phyloP scores from a whole-genome alignment of 2,329 filamentous ascomycete genomes.

The Cordyceps tenuipes region DNA sequence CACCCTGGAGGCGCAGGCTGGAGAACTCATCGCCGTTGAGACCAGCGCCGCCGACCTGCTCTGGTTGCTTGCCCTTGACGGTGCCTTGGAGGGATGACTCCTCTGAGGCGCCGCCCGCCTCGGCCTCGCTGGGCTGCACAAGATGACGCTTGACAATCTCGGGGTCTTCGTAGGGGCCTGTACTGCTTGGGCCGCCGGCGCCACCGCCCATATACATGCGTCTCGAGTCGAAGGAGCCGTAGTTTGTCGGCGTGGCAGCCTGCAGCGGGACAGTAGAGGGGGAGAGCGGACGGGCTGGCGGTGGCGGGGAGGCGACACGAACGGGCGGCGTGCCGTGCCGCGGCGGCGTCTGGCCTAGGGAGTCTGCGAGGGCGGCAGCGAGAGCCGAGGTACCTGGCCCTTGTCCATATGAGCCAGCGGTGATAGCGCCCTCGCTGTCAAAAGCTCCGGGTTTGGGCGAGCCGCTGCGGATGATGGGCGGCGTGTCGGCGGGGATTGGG shows the following conservation, averaged over 20 bases:
- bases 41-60: slow-evolving; percentile 26
- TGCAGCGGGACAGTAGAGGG: slow-evolving; percentile 29
- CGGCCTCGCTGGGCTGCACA: slow-evolving; percentile 55
- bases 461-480: slow-evolving; percentile 24
- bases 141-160: slow-evolving; percentile 87
- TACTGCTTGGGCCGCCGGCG: slow-evolving; percentile 29
- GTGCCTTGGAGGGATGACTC: slow-evolving; percentile 36
- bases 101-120: slow-evolving; percentile 35
- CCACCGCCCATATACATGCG: slow-evolving; percentile 30
- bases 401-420: slow-evolving; percentile 53
- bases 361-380: slow-evolving; percentile 75
- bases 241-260: slow-evolving; percentile 58
- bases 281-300: slow-evolving; percentile 34
- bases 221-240: slow-evolving; percentile 76
- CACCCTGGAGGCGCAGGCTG: slow-evolving; percentile 84
- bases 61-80: slow-evolving; percentile 47
- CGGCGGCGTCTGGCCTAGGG: slow-evolving; percentile 60
- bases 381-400: slow-evolving; percentile 83
- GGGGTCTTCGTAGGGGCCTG: slow-evolving; percentile 71
- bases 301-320: slow-evolving; percentile 44
- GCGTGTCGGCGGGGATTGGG: slow-evolving; percentile 38
- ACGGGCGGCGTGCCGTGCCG: slow-evolving; percentile 59
- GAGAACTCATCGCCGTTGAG: slow-evolving; percentile 76
- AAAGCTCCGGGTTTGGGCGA: slow-evolving; percentile 24
- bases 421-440: slow-evolving; percentile 58